Conservation (phyloP, 2,329 filamentous ascomycete genomes). For the Cryphonectria japonica region DNA sequence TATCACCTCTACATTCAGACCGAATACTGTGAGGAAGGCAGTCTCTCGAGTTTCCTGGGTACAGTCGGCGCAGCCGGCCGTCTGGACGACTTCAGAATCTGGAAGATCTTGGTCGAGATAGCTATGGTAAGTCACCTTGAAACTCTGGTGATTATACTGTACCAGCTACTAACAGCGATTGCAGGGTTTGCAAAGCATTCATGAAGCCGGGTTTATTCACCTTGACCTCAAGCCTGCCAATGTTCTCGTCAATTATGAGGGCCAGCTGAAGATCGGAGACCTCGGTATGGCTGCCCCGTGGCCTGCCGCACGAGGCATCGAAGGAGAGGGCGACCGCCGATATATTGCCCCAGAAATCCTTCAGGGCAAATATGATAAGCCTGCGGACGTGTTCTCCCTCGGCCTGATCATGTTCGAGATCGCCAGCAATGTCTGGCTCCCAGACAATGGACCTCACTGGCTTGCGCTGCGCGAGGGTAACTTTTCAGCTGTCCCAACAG, state of each 20-base stretch:
- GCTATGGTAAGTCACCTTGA: conserved; percentile 65
- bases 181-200: conserved; percentile 87
- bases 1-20: conserved; percentile 94
- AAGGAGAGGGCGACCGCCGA: conserved; percentile 92
- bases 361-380: conserved; percentile 82
- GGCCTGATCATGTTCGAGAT: conserved; percentile 95
- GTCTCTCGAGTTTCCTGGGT: conserved; percentile 82
- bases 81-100: conserved; percentile 96
- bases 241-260: conserved; percentile 79
- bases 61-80: conserved; percentile 81
- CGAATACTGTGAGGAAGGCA: conserved; percentile 94
- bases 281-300: conserved; percentile 81
- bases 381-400: conserved; percentile 90
- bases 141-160: background rate
- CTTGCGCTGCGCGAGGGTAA: conserved; percentile 87
- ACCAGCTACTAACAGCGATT: conserved; percentile 36
- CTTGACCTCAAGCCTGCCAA: conserved; percentile 87
- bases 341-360: conserved; percentile 96
- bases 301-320: conserved; percentile 76
- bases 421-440: conserved; percentile 89
- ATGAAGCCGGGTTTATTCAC: conserved; percentile 84
- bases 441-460: conserved; percentile 92
- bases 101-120: conserved; percentile 93
- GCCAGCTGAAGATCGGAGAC: conserved; percentile 81
- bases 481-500: conserved; percentile 81